Conservation (phyloP, 129 eudicot species). For the Lactuca saligna region DNA sequence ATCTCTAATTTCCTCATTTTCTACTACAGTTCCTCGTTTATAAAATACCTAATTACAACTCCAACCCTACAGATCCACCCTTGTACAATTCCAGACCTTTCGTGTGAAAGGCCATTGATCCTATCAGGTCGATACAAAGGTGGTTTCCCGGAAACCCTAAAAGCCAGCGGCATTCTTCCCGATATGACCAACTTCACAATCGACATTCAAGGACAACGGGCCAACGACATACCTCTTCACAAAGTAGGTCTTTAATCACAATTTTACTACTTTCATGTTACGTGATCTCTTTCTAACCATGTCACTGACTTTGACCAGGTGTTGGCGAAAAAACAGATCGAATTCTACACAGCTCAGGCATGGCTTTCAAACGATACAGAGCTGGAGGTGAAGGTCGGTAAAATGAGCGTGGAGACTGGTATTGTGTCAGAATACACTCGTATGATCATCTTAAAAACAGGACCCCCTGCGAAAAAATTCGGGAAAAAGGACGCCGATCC, state of each 20-base stretch:
- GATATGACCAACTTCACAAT: slow-evolving; percentile 57
- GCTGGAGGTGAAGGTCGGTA: slow-evolving; percentile 64
- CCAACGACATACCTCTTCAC: slow-evolving; percentile 67
- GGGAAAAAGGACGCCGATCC: slow-evolving; percentile 29
- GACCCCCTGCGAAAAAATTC: slow-evolving; percentile 29
- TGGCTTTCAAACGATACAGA: slow-evolving; percentile 64
- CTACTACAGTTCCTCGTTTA: not conserved
- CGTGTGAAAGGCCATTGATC: slow-evolving; percentile 62
- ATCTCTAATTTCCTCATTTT: not conserved
- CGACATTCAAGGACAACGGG: slow-evolving; percentile 57
- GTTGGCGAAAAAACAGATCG: slow-evolving; percentile 62
- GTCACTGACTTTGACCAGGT: slow-evolving; percentile 33
- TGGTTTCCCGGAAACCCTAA: slow-evolving; percentile 56
- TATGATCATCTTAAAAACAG: slow-evolving; percentile 63
- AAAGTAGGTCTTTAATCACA: slow-evolving; percentile 37
- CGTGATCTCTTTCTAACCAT: not conserved
- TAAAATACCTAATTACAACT: slow-evolving; percentile 3
- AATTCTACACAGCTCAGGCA: slow-evolving; percentile 66
- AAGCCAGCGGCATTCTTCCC: slow-evolving; percentile 52
- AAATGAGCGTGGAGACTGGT: slow-evolving; percentile 51
- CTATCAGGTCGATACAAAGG: slow-evolving; percentile 78
- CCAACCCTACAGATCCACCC: slow-evolving; percentile 60
- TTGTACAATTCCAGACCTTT: slow-evolving; percentile 71
- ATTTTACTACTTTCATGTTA: not conserved
- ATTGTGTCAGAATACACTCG: slow-evolving; percentile 63